phyloP scores from a whole-genome alignment of 768 basidiomycete genomes.

The Heimioporus sp. region DNA sequence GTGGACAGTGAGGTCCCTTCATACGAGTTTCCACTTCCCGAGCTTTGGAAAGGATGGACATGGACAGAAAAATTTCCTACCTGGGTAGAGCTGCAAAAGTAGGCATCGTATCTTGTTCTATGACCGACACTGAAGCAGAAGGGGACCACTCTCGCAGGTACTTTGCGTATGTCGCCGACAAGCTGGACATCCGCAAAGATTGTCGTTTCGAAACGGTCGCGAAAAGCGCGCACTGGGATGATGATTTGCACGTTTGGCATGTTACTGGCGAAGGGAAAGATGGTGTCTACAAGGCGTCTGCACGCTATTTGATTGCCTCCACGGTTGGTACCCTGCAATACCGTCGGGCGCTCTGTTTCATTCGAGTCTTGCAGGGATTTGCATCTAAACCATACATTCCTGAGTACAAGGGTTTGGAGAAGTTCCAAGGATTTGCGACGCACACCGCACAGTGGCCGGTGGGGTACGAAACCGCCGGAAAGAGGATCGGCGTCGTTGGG shows the following conservation, averaged over 20 bases:
- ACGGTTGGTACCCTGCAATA: no score
- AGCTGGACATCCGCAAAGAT: slow-evolving; percentile 8
- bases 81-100: slow-evolving; percentile 6
- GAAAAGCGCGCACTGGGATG: slow-evolving; percentile 10
- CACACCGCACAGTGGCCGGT: slow-evolving; percentile 8
- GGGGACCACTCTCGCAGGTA: no score
- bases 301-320: no score
- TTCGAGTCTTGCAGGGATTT: not conserved
- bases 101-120: not conserved
- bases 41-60: slow-evolving; percentile 14
- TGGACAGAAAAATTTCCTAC: slow-evolving; percentile 11
- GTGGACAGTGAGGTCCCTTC: slow-evolving; percentile 7
- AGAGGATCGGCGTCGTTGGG: slow-evolving; percentile 8
- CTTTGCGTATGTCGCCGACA: slow-evolving; percentile 7
- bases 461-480: slow-evolving; percentile 1
- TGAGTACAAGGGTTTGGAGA: not conserved
- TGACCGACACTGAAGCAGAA: not conserved
- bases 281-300: not conserved
- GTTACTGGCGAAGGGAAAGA: slow-evolving; percentile 2
- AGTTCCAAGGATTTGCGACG: slow-evolving; percentile 2
- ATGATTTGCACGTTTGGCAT: slow-evolving; percentile 6
- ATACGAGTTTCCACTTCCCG: slow-evolving; percentile 7
- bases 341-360: not conserved
- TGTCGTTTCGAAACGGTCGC: slow-evolving; percentile 11
- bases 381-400: slow-evolving; percentile 7